Conservation (phyloP, 305 asterid genomes). For the Stenogyne calaminthoides region DNA sequence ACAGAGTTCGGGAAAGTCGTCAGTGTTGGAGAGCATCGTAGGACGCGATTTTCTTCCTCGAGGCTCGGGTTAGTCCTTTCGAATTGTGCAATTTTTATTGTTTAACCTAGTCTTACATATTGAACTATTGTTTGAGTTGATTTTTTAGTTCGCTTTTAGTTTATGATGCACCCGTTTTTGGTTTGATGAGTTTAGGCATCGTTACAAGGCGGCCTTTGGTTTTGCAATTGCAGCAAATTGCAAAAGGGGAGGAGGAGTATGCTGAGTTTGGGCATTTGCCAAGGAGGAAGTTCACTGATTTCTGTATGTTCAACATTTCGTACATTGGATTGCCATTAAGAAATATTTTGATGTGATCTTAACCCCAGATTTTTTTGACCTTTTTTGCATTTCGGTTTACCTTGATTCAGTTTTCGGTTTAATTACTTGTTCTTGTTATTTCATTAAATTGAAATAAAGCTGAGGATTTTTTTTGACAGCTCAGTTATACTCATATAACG, state of each 20-base stretch:
- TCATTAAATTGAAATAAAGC: not conserved
- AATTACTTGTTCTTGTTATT: not conserved
- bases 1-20: constrained; percentile 98
- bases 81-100: not conserved
- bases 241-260: constrained; percentile 71
- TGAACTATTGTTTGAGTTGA: constrained; percentile 3
- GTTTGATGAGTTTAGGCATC: constrained; percentile 57
- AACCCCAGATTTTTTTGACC: not conserved
- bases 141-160: constrained; percentile 1
- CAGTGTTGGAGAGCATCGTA: constrained; percentile 94
- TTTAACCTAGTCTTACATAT: not conserved
- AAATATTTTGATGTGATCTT: constrained; percentile 13
- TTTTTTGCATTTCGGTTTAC: not conserved
- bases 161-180: constrained; percentile 21
- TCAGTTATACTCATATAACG: not conserved
- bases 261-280: constrained; percentile 93
- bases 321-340: not conserved
- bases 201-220: constrained; percentile 95
- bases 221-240: constrained; percentile 78
- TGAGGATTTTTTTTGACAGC: constrained; percentile 2
- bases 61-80: constrained; percentile 76
- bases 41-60: constrained; percentile 98
- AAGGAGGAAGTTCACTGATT: constrained; percentile 66
- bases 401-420: constrained; percentile 16
- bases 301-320: constrained; percentile 48